Base-by-base conservation (phyloP, 352 stramenopile genomes). In the Globisporangium barbulae region DNA sequence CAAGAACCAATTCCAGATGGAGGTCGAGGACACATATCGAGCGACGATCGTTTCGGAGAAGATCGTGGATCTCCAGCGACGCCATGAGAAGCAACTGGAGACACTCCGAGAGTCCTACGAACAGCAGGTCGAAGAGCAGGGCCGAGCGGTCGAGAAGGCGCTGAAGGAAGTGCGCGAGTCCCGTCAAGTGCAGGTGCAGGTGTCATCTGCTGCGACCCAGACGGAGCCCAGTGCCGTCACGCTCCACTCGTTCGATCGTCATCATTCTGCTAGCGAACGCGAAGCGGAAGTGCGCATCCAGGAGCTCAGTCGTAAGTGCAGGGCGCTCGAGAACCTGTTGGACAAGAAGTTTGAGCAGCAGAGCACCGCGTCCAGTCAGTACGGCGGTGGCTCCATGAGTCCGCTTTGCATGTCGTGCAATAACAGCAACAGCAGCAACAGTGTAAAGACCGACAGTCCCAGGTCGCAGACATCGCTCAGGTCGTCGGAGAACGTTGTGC, bases 301-400 rank as follows among this genome's bases (percentile, higher is more conserved):
- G 55, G 72, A 71, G 42, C 74, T 89, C 47, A 77, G 65, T 48
- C 74, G 74, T 35, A 73, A 77, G 13, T 88, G 81, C 62, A 74
- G 69, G 12, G 78, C 78, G 45, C 44, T 88, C 19, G 76, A 85
- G 44, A 83, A 71, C 30, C 56, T 90, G 9, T 67, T 90, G 0
- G 70, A 79, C 48, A 85, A 82, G 59, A 88, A 88, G 31, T 87
- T 88, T 42, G 78, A 86, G 60, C 71, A 81, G 37, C 76, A 57
- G 8, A 57, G 50, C 4, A 9, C 31, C 2, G 9, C 30, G 2
- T 44, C 50, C 45, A 52, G 45, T 57, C 50, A 54, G 25, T 65
- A 69, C 19, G 47, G 30, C 2, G 68, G 53, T 2, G 12, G 68
- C 22, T 65, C 67, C 41, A 65, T 63, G 3, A 73, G 63, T 57